Evolutionary conservation across 495 filamentous ascomycete genomes (phyloP).

Genomic region (Penicillium malachiteum): DNA sequence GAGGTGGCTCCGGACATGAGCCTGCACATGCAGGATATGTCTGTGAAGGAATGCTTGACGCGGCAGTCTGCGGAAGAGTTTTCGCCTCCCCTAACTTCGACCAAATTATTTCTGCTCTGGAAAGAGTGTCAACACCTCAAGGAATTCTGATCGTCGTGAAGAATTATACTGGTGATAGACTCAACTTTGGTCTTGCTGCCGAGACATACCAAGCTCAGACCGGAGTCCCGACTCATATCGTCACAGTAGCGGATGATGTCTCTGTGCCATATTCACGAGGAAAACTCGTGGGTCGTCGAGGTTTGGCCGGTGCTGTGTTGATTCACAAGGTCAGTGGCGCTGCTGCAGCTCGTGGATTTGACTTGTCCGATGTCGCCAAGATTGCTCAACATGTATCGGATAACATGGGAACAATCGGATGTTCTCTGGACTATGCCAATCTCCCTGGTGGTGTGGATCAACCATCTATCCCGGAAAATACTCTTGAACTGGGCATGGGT

Average conservation of each 20-base stretch:
- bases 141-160: conserved; percentile 14
- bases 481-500: conserved; percentile 13
- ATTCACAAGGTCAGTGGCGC: conserved; percentile 14
- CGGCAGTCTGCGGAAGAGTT: conserved; percentile 12
- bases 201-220: conserved; percentile 12
- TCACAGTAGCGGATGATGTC: conserved; percentile 12
- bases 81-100: conserved; percentile 15
- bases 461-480: conserved; percentile 5
- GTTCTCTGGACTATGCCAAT: conserved; percentile 14
- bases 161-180: conserved; percentile 17
- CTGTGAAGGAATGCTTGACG: conserved; percentile 17
- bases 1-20: conserved; percentile 16
- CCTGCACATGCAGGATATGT: conserved; percentile 15
- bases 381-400: conserved; percentile 11
- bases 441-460: conserved; percentile 9
- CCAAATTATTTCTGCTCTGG: conserved; percentile 12
- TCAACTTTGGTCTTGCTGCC: conserved; percentile 15
- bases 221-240: conserved; percentile 4
- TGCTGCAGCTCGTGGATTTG: conserved; percentile 4
- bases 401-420: conserved; percentile 17
- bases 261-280: conserved; percentile 10
- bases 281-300: conserved; percentile 9
- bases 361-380: conserved; percentile 2
- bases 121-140: conserved; percentile 5
- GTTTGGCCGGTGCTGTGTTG: conserved; percentile 7